phyloP scores from a whole-genome alignment of 2,329 filamentous ascomycete genomes.

The Monosporascus sp. region DNA sequence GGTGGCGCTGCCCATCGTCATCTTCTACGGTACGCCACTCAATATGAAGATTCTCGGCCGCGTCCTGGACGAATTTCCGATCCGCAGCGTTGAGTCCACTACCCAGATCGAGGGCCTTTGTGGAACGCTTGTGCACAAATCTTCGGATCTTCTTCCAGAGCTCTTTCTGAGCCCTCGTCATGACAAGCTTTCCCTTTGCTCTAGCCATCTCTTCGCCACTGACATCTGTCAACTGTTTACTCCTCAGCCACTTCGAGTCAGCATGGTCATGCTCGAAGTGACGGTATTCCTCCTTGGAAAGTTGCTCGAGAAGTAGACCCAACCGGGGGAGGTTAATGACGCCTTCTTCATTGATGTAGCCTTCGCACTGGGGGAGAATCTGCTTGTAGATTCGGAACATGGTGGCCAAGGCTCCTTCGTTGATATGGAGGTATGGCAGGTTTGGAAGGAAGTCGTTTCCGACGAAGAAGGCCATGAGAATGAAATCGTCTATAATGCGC shows the following conservation, averaged over 20 bases:
- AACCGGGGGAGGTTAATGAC: slow-evolving; percentile 83
- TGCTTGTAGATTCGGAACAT: slow-evolving; percentile 98
- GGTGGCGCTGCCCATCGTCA: slow-evolving; percentile 48
- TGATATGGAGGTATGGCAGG: slow-evolving; percentile 92
- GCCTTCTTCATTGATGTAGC: slow-evolving; percentile 94
- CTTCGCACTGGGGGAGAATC: slow-evolving; percentile 77
- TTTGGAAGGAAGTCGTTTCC: slow-evolving; percentile 99
- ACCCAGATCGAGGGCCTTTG: slow-evolving; percentile 67
- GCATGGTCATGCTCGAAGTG: slow-evolving; percentile 88
- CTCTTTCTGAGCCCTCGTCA: slow-evolving; percentile 75
- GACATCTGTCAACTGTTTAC: slow-evolving; percentile 70
- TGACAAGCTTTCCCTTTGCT: slow-evolving; percentile 58
- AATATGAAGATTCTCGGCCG: slow-evolving; percentile 60
- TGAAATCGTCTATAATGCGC: slow-evolving; percentile 96
- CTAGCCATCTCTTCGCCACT: slow-evolving; percentile 58
- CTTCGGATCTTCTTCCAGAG: slow-evolving; percentile 79
- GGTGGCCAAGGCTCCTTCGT: slow-evolving; percentile 90
- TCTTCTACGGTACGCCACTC: slow-evolving; percentile 55
- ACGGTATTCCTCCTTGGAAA: slow-evolving; percentile 84
- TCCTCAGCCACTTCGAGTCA: slow-evolving; percentile 86
- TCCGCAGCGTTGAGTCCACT: slow-evolving; percentile 71
- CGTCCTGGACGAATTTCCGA: slow-evolving; percentile 86
- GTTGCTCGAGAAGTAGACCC: slow-evolving; percentile 70
- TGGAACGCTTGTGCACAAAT: slow-evolving; percentile 67
- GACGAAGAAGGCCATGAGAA: slow-evolving; percentile 98